Evolutionary conservation across 805 yeast genomes (phyloP), one percentile per base, ranked within the genome.

Genomic region (Starmerella riodocensis): DNA sequence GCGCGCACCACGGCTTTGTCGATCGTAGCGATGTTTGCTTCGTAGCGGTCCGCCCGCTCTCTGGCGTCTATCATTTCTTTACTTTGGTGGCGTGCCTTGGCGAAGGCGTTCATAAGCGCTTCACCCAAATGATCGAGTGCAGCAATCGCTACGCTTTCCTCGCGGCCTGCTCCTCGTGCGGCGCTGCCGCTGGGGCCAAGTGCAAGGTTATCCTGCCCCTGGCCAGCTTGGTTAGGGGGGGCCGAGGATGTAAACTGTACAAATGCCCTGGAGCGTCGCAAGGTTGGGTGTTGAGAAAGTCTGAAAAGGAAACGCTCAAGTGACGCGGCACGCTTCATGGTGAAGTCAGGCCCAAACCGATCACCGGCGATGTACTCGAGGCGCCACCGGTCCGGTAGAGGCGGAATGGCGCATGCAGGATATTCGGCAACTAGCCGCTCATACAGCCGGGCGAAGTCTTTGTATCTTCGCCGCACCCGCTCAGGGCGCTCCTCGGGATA

Each of bases 361-460:
- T 88, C 96, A 9, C 98, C 97, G 28, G 93, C 85, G 37, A 88
- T 69, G 59, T 91, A 88, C 57, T 88, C 94, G 51, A 88, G 66
- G 44, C 93, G 73, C 62, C 81, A 82, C 58, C 85, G 86, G 46
- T 88, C 93, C 0, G 98, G 98, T 39, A 88, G 66, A 12, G 97
- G 96, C 1, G 98, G 98, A 0, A 88, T 73, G 12, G 91, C 73
- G 43, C 82, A 68, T 4, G 91, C 80, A 0, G 96, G 94, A 55
- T 66, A 80, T 55, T 86, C 95, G 49, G 74, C 77, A 36, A 67
- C 57, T 39, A 88, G 63, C 41, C 83, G 76, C 45, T 78, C 80
- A 58, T 78, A 81, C 18, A 88, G 66, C 48, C 78, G 74, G 42
- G 78, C 71, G 58, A 88, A 83, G 58, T 91, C 97, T 4, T 88